Percentiles rank a stretch among this genome's conserved stretches.
phyloP scores from a whole-genome alignment of 805 yeast species.

The Cyberlindnera japonica region DNA sequence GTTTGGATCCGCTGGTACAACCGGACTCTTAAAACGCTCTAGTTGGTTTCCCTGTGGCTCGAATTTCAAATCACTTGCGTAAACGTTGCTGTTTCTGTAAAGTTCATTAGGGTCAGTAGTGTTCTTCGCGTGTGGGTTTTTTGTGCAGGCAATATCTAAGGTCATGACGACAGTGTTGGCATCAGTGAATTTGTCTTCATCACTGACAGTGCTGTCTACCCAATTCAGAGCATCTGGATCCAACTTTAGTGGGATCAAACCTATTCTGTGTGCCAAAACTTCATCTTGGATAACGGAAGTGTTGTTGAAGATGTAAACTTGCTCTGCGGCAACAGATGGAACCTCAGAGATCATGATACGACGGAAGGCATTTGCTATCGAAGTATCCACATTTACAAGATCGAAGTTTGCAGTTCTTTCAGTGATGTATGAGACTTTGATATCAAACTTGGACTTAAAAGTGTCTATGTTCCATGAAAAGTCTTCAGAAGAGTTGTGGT shows the following conservation, averaged over 20 bases:
- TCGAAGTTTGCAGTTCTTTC: constrained; percentile 84
- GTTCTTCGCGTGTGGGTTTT: constrained; percentile 77
- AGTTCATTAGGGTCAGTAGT: constrained; percentile 79
- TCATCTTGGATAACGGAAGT: constrained; percentile 97
- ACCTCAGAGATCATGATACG: constrained; percentile 96
- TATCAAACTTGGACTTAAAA: constrained; percentile 64
- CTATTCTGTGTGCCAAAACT: constrained; percentile 92
- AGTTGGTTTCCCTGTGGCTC: constrained; percentile 89
- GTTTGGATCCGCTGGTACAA: constrained; percentile 81
- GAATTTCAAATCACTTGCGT: constrained; percentile 84
- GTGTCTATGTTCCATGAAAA: constrained; percentile 80
- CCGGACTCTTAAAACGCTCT: constrained; percentile 67
- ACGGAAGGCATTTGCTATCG: constrained; percentile 93
- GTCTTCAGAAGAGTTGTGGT: constrained; percentile 54
- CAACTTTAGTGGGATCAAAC: constrained; percentile 83
- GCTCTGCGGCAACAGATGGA: constrained; percentile 93
- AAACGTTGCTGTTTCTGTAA: constrained; percentile 80
- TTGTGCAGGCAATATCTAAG: constrained; percentile 77
- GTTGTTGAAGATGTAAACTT: constrained; percentile 85
- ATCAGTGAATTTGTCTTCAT: constrained; percentile 72
- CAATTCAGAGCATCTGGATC: constrained; percentile 88
- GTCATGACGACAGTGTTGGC: constrained; percentile 85
- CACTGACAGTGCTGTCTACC: constrained; percentile 66
- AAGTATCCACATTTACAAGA: constrained; percentile 80
- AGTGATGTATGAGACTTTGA: constrained; percentile 60